Conservation (phyloP, 768 basidiomycete species). For the Erythrobasidium yunnanense region DNA sequence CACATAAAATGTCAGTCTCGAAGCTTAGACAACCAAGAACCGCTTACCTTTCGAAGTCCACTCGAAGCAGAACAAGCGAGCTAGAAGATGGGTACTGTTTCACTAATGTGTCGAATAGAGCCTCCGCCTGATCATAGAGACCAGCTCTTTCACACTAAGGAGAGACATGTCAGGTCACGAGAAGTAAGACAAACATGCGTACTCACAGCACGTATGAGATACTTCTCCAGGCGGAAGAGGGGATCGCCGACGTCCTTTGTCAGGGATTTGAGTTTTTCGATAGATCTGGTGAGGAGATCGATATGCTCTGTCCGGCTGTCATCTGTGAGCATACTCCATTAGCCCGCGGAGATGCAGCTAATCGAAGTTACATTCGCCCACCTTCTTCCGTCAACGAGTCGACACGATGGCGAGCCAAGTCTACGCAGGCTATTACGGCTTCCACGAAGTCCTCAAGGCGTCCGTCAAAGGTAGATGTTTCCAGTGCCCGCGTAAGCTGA, state of each 20-base stretch:
- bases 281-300: slow-evolving; percentile 54
- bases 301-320: slow-evolving; percentile 51
- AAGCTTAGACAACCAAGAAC: neutral
- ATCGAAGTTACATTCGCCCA: neutral
- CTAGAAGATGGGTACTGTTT: slow-evolving; percentile 67
- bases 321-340: slow-evolving; percentile 43
- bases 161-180: slow-evolving; percentile 35
- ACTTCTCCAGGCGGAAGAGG: slow-evolving; percentile 69
- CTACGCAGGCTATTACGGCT: neutral
- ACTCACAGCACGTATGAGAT: slow-evolving; percentile 63
- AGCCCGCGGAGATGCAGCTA: neutral
- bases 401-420: neutral
- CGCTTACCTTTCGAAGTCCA: neutral
- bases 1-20: neutral
- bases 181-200: neutral
- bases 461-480: too few relatives aligned
- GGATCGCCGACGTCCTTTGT: slow-evolving; percentile 57
- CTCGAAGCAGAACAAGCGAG: slow-evolving; percentile 46
- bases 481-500: too few relatives aligned
- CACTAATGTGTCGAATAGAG: slow-evolving; percentile 58
- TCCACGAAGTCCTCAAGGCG: neutral
- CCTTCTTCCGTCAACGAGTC: too few relatives aligned
- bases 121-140: slow-evolving; percentile 51
- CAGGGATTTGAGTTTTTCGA: slow-evolving; percentile 56
- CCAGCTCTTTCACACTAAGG: slow-evolving; percentile 35